Base-by-base conservation (phyloP, 2,329 filamentous ascomycete species). In the Orbilia javanica region DNA sequence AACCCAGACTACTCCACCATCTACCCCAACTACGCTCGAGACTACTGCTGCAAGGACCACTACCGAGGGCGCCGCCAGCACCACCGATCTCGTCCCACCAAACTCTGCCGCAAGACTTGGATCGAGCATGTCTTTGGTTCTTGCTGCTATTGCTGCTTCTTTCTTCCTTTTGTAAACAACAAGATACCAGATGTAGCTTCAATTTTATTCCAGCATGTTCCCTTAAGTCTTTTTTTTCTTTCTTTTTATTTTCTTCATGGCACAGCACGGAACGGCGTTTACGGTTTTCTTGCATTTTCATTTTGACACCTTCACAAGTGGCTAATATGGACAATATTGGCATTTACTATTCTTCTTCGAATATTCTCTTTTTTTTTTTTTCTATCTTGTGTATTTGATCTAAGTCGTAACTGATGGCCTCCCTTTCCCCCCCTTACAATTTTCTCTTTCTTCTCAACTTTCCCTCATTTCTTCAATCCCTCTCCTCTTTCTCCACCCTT, bases 141-240 rank as follows among this genome's bases (percentile, higher is more conserved):
- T 77, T 71, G 73, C 73, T 77, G 73, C 73, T 39, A 68, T 77
- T 63, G 73, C 73, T 77, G 73, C 73, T 63, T 76, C 72, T 70
- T 77, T 77, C 73, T 77, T 77, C 73, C 46, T 70, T 31, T 29
- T 77, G 60, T 77, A 77, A 77, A 71, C 39, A 27, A 10, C 15
- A 57, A 66, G 27, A 62, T 44, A 63, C 48, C 42, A 50, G 62
- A 62, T 66, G 66, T 71, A 66, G 67, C 60, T 70, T 52, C 68
- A 29, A 50, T 22, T 70, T 70, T 39, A 20, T 65, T 62, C 36
- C 66, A 77, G 73, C 73, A 77, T 77, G 60, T 71, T 71, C 63
- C 62, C 39, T n/a, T n/a, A n/a, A n/a, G n/a, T n/a, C n/a, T n/a
- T n/a, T n/a, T n/a, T 57, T 71, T 70, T 13, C 25, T 22, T 53